These are phyloP conservation scores for Hypsizygus ulmarius DNA, from an alignment of 1,284 basidiomycete species.

Conservation along the genomic window DNA sequence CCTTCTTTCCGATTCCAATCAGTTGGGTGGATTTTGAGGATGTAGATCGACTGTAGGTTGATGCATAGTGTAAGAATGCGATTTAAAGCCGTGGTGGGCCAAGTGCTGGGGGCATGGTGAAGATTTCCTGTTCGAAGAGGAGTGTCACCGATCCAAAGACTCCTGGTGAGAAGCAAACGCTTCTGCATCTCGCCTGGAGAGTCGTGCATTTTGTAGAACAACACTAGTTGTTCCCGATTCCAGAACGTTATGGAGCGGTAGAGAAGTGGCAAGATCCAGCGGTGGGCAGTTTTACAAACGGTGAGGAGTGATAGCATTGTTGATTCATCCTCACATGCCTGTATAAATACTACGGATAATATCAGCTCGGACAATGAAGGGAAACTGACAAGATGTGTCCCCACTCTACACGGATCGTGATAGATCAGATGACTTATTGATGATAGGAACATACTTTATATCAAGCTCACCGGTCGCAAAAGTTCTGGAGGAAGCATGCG, in stretches of 20 bases:
- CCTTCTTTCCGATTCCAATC: conserved; percentile 30
- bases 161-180: conserved; percentile 23
- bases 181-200: conserved; percentile 18
- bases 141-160: conserved; percentile 34
- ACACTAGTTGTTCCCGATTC: conserved; percentile 23
- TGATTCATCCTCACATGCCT: conserved; percentile 15
- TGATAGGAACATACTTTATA: not conserved
- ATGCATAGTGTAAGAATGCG: conserved; percentile 29
- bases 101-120: conserved; percentile 28
- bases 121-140: conserved; percentile 26
- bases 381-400: not conserved
- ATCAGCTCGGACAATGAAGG: not conserved
- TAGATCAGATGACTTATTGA: not conserved
- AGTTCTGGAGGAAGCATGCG: conserved; percentile 10
- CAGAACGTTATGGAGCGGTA: conserved; percentile 33
- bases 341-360: conserved; percentile 21
- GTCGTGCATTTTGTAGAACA: conserved; percentile 26
- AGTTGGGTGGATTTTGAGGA: conserved; percentile 32
- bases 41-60: conserved; percentile 26
- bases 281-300: conserved; percentile 27
- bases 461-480: conserved; percentile 6
- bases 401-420: conserved; percentile 1
- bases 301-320: conserved; percentile 20
- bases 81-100: conserved; percentile 33
- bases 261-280: conserved; percentile 32